phyloP scores from a whole-genome alignment of 805 yeast species.

The Lachancea quebecensis region DNA sequence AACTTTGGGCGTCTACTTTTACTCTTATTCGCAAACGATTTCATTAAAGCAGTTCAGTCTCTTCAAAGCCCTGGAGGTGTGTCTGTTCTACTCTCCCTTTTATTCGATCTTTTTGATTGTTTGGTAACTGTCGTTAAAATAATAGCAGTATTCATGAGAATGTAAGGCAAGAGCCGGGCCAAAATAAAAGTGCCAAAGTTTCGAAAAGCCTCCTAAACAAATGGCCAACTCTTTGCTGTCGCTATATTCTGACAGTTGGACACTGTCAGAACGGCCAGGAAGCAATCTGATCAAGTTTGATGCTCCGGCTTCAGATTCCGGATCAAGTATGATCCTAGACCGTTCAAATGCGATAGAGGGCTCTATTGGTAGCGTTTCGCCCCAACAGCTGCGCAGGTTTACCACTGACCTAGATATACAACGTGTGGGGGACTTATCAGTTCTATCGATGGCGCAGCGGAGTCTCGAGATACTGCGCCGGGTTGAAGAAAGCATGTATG shows the following conservation, averaged over 20 bases:
- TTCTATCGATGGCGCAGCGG: slow-evolving; percentile 8
- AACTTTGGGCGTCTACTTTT: slow-evolving; percentile 51
- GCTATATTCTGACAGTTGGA: slow-evolving; percentile 8
- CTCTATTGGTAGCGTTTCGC: not conserved
- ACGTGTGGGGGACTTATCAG: not conserved
- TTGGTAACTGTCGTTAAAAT: not conserved
- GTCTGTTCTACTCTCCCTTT: no score
- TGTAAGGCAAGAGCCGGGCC: no score
- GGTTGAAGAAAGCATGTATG: slow-evolving; percentile 11
- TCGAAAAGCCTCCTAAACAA: not conserved
- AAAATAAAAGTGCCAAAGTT: not conserved
- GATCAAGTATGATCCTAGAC: not conserved
- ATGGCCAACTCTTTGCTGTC: slow-evolving; percentile 7
- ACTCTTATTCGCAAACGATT: slow-evolving; percentile 14
- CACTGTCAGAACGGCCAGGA: slow-evolving; percentile 6
- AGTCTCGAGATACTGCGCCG: slow-evolving; percentile 9
- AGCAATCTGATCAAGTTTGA: slow-evolving; percentile 2
- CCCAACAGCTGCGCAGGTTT: not conserved
- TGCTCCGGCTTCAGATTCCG: not conserved
- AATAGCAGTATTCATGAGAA: no score
- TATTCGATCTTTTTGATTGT: not conserved
- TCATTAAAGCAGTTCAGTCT: slow-evolving; percentile 3
- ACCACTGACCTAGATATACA: not conserved
- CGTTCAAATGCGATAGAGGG: not conserved
- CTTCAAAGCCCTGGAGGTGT: not conserved